Base-by-base conservation (phyloP, 2,329 filamentous ascomycete species). In the Apiospora saccharicola region DNA sequence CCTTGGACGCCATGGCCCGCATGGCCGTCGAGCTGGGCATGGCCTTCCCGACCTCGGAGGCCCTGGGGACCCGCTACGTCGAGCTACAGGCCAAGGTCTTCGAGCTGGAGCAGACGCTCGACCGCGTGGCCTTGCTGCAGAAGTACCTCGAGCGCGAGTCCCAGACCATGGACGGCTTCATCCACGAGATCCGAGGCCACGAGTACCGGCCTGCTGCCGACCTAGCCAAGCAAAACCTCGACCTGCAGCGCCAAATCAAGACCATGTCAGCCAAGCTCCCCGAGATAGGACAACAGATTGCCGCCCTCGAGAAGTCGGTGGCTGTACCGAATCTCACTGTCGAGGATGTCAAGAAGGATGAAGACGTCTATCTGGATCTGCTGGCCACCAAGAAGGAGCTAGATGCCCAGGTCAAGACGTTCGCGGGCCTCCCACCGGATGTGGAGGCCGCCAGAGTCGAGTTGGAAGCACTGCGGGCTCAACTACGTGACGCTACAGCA, bases 371-470 rank as follows among this genome's bases (percentile, higher is more conserved):
- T 41, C 80, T 89, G 30, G 83, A 82, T 1, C 81, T 96, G 53
- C 84, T 91, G 47, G 83, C 86, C 5, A 82, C 82, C 41, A 91
- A 92, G 71, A 88, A 87, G 74, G 85, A 85, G 12, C 82, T 95
- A 61, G 91, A 94, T 72, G 80, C 81, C 1, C 88, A 92, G 74
- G 85, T 96, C 24, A 86, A 85, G 49, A 86, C 86, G 30, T 97
- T 94, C 76, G 89, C 91, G 70, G 91, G 92, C 8, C 81, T 98
- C 73, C 93, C 95, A 1, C 91, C 90, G 7, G 91, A 97, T 78
- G 82, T 89, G 12, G 88, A 91, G 68, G 86, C 89, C 67, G 94
- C 94, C 47, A 88, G 91, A 76, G 83, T 85, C n/a, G 91, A 94
- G 79, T 86, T 98, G 41, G 92, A 93, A 75, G 84, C 86, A 43